Conservation (phyloP, 1,284 basidiomycete genomes). For the Ganoderma multipileum region DNA sequence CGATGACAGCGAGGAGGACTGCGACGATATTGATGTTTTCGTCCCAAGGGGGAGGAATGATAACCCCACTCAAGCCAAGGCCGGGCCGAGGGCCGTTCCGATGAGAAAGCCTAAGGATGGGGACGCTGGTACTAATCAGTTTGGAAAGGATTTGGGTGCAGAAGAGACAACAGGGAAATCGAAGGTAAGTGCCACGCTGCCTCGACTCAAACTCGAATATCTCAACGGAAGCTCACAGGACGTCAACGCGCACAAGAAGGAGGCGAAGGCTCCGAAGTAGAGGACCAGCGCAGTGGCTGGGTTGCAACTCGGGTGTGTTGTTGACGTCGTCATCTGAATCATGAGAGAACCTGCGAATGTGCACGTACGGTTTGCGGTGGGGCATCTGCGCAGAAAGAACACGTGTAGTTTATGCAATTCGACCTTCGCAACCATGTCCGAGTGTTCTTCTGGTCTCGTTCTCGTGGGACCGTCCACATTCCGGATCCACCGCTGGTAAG, state of each 20-base stretch:
- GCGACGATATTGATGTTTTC: slow-evolving; percentile 1
- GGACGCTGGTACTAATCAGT: too few relatives aligned
- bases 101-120: too few relatives aligned
- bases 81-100: neutral
- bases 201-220: neutral
- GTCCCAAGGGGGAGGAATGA: neutral
- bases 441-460: neutral
- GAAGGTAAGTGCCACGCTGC: neutral
- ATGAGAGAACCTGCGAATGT: neutral
- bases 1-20: neutral
- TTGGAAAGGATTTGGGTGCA: too few relatives aligned
- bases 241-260: neutral
- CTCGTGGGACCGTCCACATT: neutral
- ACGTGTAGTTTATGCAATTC: neutral
- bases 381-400: neutral
- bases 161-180: neutral
- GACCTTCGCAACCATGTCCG: neutral
- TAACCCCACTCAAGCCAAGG: neutral
- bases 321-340: neutral
- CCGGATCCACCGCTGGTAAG: too few relatives aligned
- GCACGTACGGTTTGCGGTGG: neutral
- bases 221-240: neutral
- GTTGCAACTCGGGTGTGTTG: neutral
- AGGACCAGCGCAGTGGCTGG: neutral
- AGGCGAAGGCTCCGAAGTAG: neutral